Base-by-base conservation (phyloP, 805 yeast genomes). In the Spathaspora boniae region DNA sequence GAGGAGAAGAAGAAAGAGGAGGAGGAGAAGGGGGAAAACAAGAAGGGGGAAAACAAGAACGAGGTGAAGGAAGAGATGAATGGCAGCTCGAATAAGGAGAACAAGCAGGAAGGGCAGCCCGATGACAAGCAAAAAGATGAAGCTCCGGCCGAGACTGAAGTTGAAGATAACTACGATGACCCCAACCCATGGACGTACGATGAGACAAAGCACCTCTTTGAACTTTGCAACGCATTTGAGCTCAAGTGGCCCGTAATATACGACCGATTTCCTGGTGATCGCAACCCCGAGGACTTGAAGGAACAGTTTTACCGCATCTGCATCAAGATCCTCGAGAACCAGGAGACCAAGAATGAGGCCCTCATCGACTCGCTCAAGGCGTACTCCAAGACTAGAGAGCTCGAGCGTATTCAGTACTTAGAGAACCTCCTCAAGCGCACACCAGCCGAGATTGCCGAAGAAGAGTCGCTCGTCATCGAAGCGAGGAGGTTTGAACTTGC, bases 381-480 rank as follows among this genome's bases (percentile, higher is more conserved):
- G 15, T 93, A 72, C 54, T 78, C 86, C 26, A 81, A 79, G 47
- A 70, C 72, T 5, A 79, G 76, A 45, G 98, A 93, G 56, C 41
- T 72, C 15, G 86, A 81, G 47, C 74, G 98, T 42, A 93, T 93
- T 48, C 75, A 75, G 34, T 91, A 91, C 53, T 61, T 93, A 30
- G 81, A 80, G 47, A 76, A 86, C 42, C 64, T 93, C 25, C 68
- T 91, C 28, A 78, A 79, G 24, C 68, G 99, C 46, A 79, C 91
- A 2, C 97, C 98, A 1, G 95, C 97, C 0, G 98, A 93, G 55
- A 86, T 93, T 29, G 98, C 98, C 0, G 98, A 93, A 62, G 99
- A 93, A 54, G 98, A 93, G 56, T 87, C 95, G 0, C 67, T 93
- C 33, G 86, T 93, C 8, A 80, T 91, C 20, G 98, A 93, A 55